These are phyloP conservation scores for Phlegmacium glaucopus DNA, from an alignment of 768 basidiomycete species.

Conservation along the genomic window DNA sequence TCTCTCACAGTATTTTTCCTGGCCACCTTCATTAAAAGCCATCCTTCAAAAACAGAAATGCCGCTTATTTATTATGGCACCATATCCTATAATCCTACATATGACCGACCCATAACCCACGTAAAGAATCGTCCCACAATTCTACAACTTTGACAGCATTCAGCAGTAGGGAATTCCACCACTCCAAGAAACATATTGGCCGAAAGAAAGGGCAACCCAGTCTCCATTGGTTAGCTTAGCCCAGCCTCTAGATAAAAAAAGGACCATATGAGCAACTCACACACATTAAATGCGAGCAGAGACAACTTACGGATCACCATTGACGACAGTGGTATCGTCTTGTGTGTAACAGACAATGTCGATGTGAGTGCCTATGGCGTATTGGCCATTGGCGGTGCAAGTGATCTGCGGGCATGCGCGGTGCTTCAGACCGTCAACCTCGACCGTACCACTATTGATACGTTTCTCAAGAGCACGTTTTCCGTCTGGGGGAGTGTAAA, in stretches of 20 bases:
- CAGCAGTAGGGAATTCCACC: constrained; percentile 4
- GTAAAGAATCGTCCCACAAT: too few relatives aligned
- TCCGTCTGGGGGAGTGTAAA: background rate
- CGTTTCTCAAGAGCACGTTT: constrained; percentile 4
- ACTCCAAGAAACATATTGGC: constrained; percentile 7
- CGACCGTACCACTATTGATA: background rate
- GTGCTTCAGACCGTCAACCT: constrained; percentile 6
- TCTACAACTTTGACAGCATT: too few relatives aligned
- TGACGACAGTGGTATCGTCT: constrained; percentile 4
- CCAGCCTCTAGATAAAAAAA: constrained; percentile 5
- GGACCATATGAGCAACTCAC: too few relatives aligned
- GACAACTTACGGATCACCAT: constrained; percentile 6
- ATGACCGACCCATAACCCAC: background rate
- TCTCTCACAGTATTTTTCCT: too few relatives aligned
- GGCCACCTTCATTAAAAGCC: too few relatives aligned
- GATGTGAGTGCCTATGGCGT: constrained; percentile 6
- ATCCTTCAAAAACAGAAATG: too few relatives aligned
- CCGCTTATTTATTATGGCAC: too few relatives aligned
- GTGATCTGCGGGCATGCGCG: constrained; percentile 6
- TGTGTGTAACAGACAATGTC: constrained; percentile 7
- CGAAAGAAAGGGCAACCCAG: constrained; percentile 6
- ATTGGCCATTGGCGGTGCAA: too few relatives aligned
- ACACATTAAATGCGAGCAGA: background rate
- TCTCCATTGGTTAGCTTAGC: constrained; percentile 7
- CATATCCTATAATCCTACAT: too few relatives aligned